These are phyloP conservation scores for Monosporascus sp. DNA, from an alignment of 2,329 filamentous ascomycete genomes.

Conservation along the genomic window DNA sequence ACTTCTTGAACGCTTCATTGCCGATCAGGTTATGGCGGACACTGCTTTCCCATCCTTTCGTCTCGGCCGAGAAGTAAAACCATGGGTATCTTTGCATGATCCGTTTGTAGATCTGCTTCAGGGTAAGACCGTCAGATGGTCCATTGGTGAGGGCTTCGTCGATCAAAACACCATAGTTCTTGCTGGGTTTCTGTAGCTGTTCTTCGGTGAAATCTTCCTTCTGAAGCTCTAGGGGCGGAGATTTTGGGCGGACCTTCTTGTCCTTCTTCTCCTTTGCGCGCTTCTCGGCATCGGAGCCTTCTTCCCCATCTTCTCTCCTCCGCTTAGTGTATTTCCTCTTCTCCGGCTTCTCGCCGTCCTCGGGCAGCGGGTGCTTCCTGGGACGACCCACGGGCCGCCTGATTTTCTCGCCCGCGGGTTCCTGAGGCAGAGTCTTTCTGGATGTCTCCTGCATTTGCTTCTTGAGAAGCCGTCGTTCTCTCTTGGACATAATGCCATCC, in stretches of 20 bases:
- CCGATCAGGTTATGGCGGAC: slow-evolving; percentile 60
- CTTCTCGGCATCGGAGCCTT: slow-evolving; percentile 51
- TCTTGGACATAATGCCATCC: slow-evolving; percentile 77
- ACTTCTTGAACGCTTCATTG: slow-evolving; percentile 56
- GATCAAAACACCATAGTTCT: slow-evolving; percentile 57
- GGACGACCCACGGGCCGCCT: slow-evolving; percentile 63
- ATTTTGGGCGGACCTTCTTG: slow-evolving; percentile 54
- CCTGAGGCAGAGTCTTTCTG: slow-evolving; percentile 45
- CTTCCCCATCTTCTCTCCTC: slow-evolving; percentile 51
- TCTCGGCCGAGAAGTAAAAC: slow-evolving; percentile 55
- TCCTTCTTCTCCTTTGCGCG: slow-evolving; percentile 53
- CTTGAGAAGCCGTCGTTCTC: slow-evolving; percentile 61
- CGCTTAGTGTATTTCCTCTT: slow-evolving; percentile 63
- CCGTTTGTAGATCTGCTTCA: slow-evolving; percentile 59
- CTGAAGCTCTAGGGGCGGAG: slow-evolving; percentile 51
- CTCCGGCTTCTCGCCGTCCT: slow-evolving; percentile 51
- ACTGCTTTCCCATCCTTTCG: slow-evolving; percentile 61
- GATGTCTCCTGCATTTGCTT: slow-evolving; percentile 49
- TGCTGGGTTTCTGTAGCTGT: slow-evolving; percentile 55
- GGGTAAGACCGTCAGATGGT: slow-evolving; percentile 46
- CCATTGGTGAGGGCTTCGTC: slow-evolving; percentile 53
- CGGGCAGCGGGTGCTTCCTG: slow-evolving; percentile 56
- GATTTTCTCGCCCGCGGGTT: slow-evolving; percentile 41
- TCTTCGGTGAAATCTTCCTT: slow-evolving; percentile 52
- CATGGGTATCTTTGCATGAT: slow-evolving; percentile 54